Evolutionary conservation across 2,329 filamentous ascomycete species (phyloP).

Genomic region (Aspergillus felis): DNA sequence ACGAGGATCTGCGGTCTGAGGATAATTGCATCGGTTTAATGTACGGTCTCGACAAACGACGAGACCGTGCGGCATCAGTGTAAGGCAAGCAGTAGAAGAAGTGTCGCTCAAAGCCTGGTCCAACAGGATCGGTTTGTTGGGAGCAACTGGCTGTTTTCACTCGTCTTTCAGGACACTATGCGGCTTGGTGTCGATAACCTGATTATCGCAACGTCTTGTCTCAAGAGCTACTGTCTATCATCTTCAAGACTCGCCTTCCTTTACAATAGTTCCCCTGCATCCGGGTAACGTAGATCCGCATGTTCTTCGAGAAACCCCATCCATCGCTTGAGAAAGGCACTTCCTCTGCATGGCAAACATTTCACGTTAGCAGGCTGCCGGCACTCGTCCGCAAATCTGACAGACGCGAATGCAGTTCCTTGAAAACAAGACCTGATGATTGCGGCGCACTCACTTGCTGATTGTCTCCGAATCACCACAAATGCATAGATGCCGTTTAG

Average conservation of each 20-base stretch:
- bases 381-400: background rate
- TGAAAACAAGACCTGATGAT: background rate
- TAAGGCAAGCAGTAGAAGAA: background rate
- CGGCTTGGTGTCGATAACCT: background rate
- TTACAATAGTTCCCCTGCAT: constrained; percentile 44
- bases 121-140: background rate
- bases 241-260: background rate
- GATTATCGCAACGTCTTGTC: background rate
- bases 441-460: constrained; percentile 62
- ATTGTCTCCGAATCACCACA: constrained; percentile 95
- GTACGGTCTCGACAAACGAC: background rate
- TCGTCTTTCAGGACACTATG: background rate
- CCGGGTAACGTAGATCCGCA: constrained; percentile 84
- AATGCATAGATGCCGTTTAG: constrained; percentile 82
- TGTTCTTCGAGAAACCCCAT: constrained; percentile 88
- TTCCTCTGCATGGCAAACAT: constrained; percentile 58
- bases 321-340: constrained; percentile 81
- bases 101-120: background rate
- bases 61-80: background rate
- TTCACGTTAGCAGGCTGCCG: background rate
- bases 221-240: background rate
- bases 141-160: background rate
- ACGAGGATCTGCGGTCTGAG: background rate
- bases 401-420: background rate
- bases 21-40: background rate